A percentile compares a stretch with the other conserved stretches of the same genome.
Conservation (phyloP, 2,329 filamentous ascomycete genomes). For the Keithomyces neogunnii region DNA sequence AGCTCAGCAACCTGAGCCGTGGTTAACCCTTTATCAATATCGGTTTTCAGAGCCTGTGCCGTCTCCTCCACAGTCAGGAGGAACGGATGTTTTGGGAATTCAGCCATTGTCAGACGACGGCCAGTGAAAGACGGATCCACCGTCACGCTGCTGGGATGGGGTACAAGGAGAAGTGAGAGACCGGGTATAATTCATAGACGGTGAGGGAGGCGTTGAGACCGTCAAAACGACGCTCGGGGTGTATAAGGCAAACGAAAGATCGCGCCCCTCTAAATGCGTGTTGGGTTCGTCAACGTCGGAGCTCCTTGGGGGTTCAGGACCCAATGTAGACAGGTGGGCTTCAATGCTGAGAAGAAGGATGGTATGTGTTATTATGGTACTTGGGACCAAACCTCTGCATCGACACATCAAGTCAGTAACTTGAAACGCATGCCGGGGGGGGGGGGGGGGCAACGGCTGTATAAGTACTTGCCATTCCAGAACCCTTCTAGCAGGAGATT, state of each 20-base stretch:
- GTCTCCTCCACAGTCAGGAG: conserved; percentile 55
- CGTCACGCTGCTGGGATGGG: conserved; percentile 10
- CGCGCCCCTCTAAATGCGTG: not conserved
- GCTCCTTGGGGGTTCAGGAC: not conserved
- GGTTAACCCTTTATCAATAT: conserved; percentile 59
- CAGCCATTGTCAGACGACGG: conserved; percentile 21
- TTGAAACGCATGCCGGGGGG: not conserved
- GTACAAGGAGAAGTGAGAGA: conserved; percentile 7
- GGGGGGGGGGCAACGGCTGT: not conserved
- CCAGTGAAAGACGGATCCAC: conserved; percentile 1
- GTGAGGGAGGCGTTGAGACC: conserved; percentile 1
- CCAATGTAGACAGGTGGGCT: no score
- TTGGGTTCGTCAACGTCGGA: not conserved
- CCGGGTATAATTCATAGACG: conserved; percentile 14
- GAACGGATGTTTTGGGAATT: conserved; percentile 49
- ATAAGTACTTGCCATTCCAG: conserved; percentile 2
- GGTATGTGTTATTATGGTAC: not conserved
- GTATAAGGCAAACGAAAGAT: not conserved
- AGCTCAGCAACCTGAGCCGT: conserved; percentile 50
- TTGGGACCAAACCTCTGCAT: not conserved
- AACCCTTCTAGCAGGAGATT: not conserved
- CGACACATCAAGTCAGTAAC: not conserved
- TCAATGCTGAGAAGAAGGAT: not conserved
- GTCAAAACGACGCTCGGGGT: conserved; percentile 4
- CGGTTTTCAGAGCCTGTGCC: conserved; percentile 50